These are phyloP conservation scores for Septoria petroselini DNA, from an alignment of 2,329 filamentous ascomycete genomes.

Conservation along the genomic window DNA sequence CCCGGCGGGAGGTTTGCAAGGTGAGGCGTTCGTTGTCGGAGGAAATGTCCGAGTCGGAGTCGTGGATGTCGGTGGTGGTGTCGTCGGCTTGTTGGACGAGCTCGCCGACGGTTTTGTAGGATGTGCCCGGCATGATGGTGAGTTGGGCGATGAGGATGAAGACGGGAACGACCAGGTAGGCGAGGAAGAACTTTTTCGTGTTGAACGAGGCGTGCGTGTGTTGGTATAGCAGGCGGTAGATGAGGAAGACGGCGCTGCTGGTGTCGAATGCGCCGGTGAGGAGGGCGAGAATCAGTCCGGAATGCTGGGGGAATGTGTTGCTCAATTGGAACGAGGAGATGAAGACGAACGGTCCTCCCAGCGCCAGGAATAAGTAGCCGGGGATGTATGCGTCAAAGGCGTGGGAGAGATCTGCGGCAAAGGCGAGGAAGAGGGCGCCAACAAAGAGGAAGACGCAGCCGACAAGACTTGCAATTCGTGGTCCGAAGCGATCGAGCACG, in stretches of 20 bases:
- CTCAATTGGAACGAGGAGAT: conserved; percentile 52
- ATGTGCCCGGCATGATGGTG: conserved; percentile 47
- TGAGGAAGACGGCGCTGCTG: conserved; percentile 48
- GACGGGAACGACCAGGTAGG: conserved; percentile 49
- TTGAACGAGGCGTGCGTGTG: conserved; percentile 43
- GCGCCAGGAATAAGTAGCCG: conserved; percentile 50
- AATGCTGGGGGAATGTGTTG: conserved; percentile 52
- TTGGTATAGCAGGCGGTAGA: conserved; percentile 49
- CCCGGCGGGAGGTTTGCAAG: conserved; percentile 51
- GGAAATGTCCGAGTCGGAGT: conserved; percentile 54
- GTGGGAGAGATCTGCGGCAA: conserved; percentile 56
- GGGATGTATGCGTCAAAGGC: conserved; percentile 63
- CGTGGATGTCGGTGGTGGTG: conserved; percentile 44
- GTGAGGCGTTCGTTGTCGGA: conserved; percentile 55
- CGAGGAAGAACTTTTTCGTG: conserved; percentile 50
- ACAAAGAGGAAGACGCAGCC: conserved; percentile 65
- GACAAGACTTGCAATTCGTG: conserved; percentile 69
- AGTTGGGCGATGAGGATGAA: conserved; percentile 45
- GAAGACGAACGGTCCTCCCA: conserved; percentile 52
- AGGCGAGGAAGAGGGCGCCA: conserved; percentile 71
- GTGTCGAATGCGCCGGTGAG: conserved; percentile 53
- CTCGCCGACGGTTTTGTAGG: conserved; percentile 65
- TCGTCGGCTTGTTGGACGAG: conserved; percentile 69
- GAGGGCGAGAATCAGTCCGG: conserved; percentile 49
- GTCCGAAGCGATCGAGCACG: conserved; percentile 78